Evolutionary conservation across 2,329 filamentous ascomycete genomes (phyloP).

Genomic region (Phoma sp.): DNA sequence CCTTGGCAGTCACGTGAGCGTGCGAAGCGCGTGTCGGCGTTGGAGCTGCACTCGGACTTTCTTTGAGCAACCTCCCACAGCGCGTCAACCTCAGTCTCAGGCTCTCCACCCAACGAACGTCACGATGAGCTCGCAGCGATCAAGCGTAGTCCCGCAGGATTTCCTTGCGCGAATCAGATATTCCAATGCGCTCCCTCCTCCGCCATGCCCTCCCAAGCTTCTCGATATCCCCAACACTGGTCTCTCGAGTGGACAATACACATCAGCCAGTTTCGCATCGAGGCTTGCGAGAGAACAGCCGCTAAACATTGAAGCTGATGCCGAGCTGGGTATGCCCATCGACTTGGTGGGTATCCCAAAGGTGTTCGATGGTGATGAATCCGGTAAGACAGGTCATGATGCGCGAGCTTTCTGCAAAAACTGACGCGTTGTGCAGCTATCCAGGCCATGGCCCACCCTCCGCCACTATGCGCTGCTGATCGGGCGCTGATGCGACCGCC

Average conservation of each 20-base stretch:
- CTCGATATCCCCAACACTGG: constrained; percentile 96
- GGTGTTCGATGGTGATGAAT: constrained; percentile 93
- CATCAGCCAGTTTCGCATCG: constrained; percentile 87
- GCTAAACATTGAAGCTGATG: constrained; percentile 95
- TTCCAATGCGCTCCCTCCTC: constrained; percentile 93
- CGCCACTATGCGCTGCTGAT: constrained; percentile 82
- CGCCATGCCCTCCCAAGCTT: constrained; percentile 93
- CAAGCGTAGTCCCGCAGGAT: constrained; percentile 76
- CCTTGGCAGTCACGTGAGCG: constrained; percentile 14
- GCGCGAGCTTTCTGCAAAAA: constrained; percentile 19
- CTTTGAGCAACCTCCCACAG: constrained; percentile 28
- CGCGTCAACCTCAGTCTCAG: constrained; percentile 16
- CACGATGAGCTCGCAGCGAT: constrained; percentile 37
- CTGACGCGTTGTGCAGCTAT: constrained; percentile 67
- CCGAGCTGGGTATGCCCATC: constrained; percentile 96
- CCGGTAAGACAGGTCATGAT: constrained; percentile 65
- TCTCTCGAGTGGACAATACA: constrained; percentile 85
- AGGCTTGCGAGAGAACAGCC: constrained; percentile 89
- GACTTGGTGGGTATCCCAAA: constrained; percentile 94
- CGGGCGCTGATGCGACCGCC: constrained; percentile 83
- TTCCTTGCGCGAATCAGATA: constrained; percentile 97
- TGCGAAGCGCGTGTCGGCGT: constrained; percentile 31
- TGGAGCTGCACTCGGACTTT: constrained; percentile 35
- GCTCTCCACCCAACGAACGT: constrained; percentile 4
- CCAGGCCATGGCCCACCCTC: constrained; percentile 75